A percentile compares a stretch with the other conserved stretches of the same genome.
phyloP scores from a whole-genome alignment of 2,329 filamentous ascomycete species.

The Sclerotinia minor region DNA sequence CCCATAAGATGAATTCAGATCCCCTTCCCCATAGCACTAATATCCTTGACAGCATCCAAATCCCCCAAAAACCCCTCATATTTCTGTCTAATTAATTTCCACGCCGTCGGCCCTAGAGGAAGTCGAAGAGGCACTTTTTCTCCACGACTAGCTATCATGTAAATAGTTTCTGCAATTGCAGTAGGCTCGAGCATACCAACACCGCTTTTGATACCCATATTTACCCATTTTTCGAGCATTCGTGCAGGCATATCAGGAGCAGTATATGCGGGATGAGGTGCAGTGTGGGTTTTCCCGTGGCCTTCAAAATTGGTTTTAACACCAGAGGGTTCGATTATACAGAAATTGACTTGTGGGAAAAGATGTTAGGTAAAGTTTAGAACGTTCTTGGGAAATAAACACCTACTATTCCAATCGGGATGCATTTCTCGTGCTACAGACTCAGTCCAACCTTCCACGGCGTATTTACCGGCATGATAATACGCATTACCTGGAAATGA shows the following conservation, averaged over 20 bases:
- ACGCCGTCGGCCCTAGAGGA: slow-evolving; percentile 34
- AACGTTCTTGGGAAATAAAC: not conserved
- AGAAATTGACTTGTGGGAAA: slow-evolving; percentile 43
- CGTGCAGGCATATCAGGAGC: slow-evolving; percentile 42
- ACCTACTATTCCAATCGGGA: slow-evolving; percentile 43
- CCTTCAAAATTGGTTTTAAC: slow-evolving; percentile 46
- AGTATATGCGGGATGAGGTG: slow-evolving; percentile 35
- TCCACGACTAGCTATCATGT: slow-evolving; percentile 30
- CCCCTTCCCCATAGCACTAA: slow-evolving; percentile 26
- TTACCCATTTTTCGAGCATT: slow-evolving; percentile 34
- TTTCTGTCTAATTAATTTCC: slow-evolving; percentile 34
- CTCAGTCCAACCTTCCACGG: slow-evolving; percentile 45
- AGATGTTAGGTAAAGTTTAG: not conserved
- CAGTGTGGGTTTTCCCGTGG: slow-evolving; percentile 40
- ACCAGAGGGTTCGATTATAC: slow-evolving; percentile 46
- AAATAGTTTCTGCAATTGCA: slow-evolving; percentile 34
- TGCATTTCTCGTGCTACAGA: slow-evolving; percentile 43
- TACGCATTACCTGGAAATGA: slow-evolving; percentile 44
- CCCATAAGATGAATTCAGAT: not conserved
- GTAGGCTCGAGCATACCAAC: slow-evolving; percentile 31
- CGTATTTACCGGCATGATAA: slow-evolving; percentile 48
- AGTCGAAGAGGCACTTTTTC: slow-evolving; percentile 37
- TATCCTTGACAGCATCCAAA: slow-evolving; percentile 30
- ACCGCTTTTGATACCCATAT: slow-evolving; percentile 31
- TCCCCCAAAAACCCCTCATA: slow-evolving; percentile 30